These are phyloP conservation scores for Fomitopsis schrenkii DNA, from an alignment of 1,284 basidiomycete species.

Conservation along the genomic window DNA sequence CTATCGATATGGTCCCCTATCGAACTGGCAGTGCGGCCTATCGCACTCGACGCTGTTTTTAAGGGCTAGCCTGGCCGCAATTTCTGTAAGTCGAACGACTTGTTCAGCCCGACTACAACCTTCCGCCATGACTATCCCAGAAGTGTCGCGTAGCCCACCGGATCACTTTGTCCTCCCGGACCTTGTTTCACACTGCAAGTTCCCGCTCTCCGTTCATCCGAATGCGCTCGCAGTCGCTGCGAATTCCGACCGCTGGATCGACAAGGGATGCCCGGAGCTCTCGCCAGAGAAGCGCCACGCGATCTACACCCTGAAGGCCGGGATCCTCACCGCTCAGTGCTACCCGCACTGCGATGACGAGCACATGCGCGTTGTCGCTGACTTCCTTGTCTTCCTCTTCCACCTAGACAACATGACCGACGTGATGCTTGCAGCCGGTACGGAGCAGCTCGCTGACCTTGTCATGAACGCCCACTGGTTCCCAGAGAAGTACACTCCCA, in stretches of 20 bases:
- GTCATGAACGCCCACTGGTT: constrained; percentile 37
- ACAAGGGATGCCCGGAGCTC: constrained; percentile 45
- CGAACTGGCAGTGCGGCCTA: not conserved
- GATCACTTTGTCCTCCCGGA: constrained; percentile 55
- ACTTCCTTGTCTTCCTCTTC: constrained; percentile 38
- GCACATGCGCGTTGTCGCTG: constrained; percentile 54
- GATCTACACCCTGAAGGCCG: constrained; percentile 57
- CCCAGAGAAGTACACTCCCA: constrained; percentile 29
- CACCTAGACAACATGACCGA: constrained; percentile 37
- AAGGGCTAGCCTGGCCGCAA: not conserved
- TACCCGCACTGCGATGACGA: constrained; percentile 52
- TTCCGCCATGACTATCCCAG: not conserved
- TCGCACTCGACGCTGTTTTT: not conserved
- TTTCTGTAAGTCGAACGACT: not conserved
- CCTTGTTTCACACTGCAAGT: constrained; percentile 57
- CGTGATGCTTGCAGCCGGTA: constrained; percentile 29
- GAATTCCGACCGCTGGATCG: constrained; percentile 58
- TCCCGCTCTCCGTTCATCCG: constrained; percentile 47
- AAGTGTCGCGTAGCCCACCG: not conserved
- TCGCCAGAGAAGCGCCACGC: constrained; percentile 37
- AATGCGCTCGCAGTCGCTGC: constrained; percentile 51
- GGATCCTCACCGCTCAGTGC: constrained; percentile 62
- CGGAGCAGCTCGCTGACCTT: constrained; percentile 27
- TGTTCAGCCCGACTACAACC: not conserved
- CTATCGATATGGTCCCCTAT: not conserved